These are phyloP conservation scores for Ceraceosorus bombacis DNA, from an alignment of 1,284 basidiomycete genomes.

Conservation along the genomic window DNA sequence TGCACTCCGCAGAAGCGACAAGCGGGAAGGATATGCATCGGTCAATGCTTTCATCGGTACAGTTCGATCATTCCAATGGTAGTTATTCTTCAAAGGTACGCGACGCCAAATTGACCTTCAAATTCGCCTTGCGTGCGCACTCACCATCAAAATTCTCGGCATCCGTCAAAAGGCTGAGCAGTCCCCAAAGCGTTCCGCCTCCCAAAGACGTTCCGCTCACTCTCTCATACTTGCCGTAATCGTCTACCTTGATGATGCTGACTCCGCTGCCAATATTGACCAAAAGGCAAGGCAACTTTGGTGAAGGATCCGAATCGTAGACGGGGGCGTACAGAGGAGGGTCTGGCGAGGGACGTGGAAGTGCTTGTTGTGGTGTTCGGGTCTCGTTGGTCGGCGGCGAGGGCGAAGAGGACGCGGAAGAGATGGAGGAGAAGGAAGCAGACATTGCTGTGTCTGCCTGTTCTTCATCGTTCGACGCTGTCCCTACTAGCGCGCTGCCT, in stretches of 20 bases:
- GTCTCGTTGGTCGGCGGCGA: neutral
- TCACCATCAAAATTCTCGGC: constrained; percentile 91
- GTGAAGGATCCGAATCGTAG: constrained; percentile 64
- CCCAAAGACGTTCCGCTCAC: constrained; percentile 94
- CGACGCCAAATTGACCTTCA: neutral
- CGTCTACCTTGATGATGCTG: constrained; percentile 93
- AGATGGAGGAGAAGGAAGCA: constrained; percentile 7
- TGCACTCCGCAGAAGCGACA: constrained; percentile 44
- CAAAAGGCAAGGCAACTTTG: constrained; percentile 84
- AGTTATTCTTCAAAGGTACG: too few relatives aligned
- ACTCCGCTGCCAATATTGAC: constrained; percentile 99
- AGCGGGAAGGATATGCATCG: constrained; percentile 11
- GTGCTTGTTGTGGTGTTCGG: constrained; percentile 32
- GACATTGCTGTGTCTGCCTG: constrained; percentile 5
- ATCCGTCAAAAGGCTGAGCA: constrained; percentile 85
- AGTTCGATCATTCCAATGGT: too few relatives aligned
- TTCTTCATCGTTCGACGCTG: constrained; percentile 19
- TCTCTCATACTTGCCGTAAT: constrained; percentile 88
- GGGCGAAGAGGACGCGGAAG: constrained; percentile 2
- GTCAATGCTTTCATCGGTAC: too few relatives aligned
- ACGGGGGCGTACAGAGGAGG: constrained; percentile 83
- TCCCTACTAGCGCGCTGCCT: too few relatives aligned
- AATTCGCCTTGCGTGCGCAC: constrained; percentile 42
- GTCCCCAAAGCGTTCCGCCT: constrained; percentile 98
- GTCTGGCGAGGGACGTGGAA: constrained; percentile 83